Conservation (phyloP, 1,139 yeast genomes). For the Wickerhamiella infanticola region DNA sequence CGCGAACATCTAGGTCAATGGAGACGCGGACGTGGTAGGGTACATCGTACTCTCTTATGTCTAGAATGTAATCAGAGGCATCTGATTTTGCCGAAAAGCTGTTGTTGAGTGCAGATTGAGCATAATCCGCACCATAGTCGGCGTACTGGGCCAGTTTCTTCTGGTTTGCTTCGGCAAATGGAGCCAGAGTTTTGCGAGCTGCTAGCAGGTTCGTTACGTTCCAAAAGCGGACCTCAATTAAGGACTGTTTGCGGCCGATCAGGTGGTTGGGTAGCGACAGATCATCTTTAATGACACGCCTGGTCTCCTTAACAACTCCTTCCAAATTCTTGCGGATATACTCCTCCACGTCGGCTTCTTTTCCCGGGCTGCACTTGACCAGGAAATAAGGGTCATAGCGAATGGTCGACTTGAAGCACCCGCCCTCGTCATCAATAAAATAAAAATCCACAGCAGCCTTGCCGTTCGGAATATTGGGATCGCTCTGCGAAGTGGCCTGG, state of each 20-base stretch:
- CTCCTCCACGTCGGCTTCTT: constrained; percentile 79
- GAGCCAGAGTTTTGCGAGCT: constrained; percentile 55
- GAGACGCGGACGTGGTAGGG: constrained; percentile 94
- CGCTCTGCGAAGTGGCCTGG: constrained; percentile 17
- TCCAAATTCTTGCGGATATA: constrained; percentile 57
- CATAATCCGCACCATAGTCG: constrained; percentile 43
- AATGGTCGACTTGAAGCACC: constrained; percentile 74
- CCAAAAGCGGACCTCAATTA: constrained; percentile 57
- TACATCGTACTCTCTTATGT: constrained; percentile 85
- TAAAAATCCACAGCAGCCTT: constrained; percentile 86
- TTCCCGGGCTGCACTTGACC: constrained; percentile 43
- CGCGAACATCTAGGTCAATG: constrained; percentile 69
- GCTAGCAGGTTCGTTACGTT: constrained; percentile 59
- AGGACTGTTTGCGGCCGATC: constrained; percentile 51
- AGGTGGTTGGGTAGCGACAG: constrained; percentile 71
- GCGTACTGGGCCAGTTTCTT: constrained; percentile 51
- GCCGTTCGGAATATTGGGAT: constrained; percentile 32
- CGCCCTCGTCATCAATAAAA: constrained; percentile 95
- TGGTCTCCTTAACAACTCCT: constrained; percentile 38
- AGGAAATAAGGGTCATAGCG: constrained; percentile 81
- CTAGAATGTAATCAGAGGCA: constrained; percentile 54
- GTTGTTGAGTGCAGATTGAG: constrained; percentile 13
- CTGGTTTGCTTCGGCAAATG: constrained; percentile 57
- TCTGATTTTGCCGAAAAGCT: constrained; percentile 25
- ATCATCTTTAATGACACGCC: constrained; percentile 57